Evolutionary conservation across 805 yeast species (phyloP).

Genomic region (Ogataea naganishii): DNA sequence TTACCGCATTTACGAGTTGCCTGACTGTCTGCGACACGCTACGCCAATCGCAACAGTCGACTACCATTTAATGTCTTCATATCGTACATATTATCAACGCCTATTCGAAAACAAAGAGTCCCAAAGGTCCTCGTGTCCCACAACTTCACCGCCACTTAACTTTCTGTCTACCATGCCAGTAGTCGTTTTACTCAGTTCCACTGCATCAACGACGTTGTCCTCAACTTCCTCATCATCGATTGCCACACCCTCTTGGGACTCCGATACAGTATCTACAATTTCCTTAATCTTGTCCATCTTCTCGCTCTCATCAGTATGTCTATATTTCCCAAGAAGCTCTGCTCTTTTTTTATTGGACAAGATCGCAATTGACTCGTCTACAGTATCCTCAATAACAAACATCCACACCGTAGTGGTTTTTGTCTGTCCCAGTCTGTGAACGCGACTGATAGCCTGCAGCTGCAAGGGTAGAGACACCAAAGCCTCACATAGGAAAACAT

Average conservation of each 20-base stretch:
- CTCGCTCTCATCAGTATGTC: constrained; percentile 10
- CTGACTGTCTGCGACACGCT: too few relatives aligned
- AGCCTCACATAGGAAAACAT: constrained; percentile 89
- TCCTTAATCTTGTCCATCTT: constrained; percentile 5
- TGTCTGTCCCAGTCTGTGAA: constrained; percentile 88
- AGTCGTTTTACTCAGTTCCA: constrained; percentile 44
- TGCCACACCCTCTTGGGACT: constrained; percentile 3
- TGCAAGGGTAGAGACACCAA: constrained; percentile 81
- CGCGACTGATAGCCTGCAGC: constrained; percentile 83
- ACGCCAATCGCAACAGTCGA: too few relatives aligned
- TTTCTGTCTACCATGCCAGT: constrained; percentile 38
- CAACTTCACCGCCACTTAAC: constrained; percentile 49
- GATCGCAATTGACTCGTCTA: constrained; percentile 81
- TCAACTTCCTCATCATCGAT: constrained; percentile 14
- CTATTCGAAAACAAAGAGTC: constrained; percentile 54
- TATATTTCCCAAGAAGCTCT: constrained; percentile 25
- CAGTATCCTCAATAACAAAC: constrained; percentile 74
- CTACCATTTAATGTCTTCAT: too few relatives aligned
- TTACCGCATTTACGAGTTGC: too few relatives aligned
- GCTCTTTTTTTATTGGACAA: constrained; percentile 56
- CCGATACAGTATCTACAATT: constrained; percentile 5
- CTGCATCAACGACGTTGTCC: constrained; percentile 41
- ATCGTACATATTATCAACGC: too few relatives aligned
- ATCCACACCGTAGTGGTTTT: constrained; percentile 84
- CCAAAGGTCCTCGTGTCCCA: constrained; percentile 53